A percentile compares a stretch with the other conserved stretches of the same genome.
These are phyloP conservation scores for Chrysopogon serrulatus DNA, from an alignment of 176 grass and related monocot species.

Conservation along the genomic window DNA sequence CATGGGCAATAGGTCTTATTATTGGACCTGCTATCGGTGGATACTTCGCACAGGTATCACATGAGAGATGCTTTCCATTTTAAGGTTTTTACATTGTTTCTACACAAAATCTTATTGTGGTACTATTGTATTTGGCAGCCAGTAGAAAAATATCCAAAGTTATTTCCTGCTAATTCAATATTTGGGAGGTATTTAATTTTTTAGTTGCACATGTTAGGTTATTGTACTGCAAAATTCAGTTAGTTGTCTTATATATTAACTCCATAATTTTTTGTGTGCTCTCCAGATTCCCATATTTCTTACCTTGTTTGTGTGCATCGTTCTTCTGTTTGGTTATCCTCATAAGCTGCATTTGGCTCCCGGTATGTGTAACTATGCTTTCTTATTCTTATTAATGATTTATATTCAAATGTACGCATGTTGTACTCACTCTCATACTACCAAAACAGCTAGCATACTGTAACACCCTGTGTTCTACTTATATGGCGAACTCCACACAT, in stretches of 20 bases:
- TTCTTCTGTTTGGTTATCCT: slow-evolving; percentile 43
- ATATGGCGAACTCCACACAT: no score
- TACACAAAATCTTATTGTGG: background rate
- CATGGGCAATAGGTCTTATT: slow-evolving; percentile 66
- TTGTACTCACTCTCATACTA: no score
- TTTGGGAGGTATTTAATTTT: slow-evolving; percentile 77
- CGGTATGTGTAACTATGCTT: slow-evolving; percentile 47
- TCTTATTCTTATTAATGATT: background rate
- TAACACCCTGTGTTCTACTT: no score
- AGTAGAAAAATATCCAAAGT: slow-evolving; percentile 55
- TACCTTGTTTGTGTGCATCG: slow-evolving; percentile 57
- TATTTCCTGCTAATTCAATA: slow-evolving; percentile 57
- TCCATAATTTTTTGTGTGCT: background rate
- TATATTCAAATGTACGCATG: background rate
- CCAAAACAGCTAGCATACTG: no score
- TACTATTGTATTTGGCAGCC: slow-evolving; percentile 17
- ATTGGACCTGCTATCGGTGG: slow-evolving; percentile 73
- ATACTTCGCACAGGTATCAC: slow-evolving; percentile 63
- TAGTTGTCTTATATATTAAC: no score
- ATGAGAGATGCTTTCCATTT: background rate
- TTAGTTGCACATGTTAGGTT: no score
- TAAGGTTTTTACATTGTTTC: background rate
- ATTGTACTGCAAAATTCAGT: no score
- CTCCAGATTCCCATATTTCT: slow-evolving; percentile 69
- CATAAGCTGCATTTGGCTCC: slow-evolving; percentile 69